These are phyloP conservation scores for Diaporthe batatas DNA, from an alignment of 2,329 filamentous ascomycete species.

Conservation along the genomic window DNA sequence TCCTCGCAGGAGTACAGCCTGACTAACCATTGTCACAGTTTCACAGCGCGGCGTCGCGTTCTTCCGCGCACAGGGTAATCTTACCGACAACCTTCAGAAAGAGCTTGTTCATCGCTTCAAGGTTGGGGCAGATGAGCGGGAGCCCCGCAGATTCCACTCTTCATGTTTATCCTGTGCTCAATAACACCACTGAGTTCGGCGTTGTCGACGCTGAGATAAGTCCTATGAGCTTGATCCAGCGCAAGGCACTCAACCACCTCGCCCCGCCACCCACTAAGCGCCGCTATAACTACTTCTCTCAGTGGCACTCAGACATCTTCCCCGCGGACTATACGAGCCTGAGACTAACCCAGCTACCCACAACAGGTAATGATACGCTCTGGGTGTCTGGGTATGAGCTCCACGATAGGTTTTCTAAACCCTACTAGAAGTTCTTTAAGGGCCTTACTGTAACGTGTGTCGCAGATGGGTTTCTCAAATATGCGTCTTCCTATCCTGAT, in stretches of 20 bases:
- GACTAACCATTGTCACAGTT: constrained; percentile 49
- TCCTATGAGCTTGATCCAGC: constrained; percentile 58
- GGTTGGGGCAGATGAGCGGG: constrained; percentile 62
- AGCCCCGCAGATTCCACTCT: constrained; percentile 61
- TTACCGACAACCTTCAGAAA: constrained; percentile 61
- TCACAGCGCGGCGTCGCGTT: constrained; percentile 65
- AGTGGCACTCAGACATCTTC: constrained; percentile 67
- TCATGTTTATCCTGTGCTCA: constrained; percentile 62
- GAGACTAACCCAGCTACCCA: constrained; percentile 67
- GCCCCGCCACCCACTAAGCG: constrained; percentile 45
- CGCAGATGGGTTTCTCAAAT: constrained; percentile 53
- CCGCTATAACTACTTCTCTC: constrained; percentile 57
- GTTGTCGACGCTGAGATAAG: constrained; percentile 57
- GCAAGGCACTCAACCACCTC: constrained; percentile 48
- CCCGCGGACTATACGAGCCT: constrained; percentile 73
- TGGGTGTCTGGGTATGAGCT: constrained; percentile 74
- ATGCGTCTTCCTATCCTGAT: constrained; percentile 48
- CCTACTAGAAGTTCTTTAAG: constrained; percentile 66
- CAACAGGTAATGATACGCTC: constrained; percentile 70
- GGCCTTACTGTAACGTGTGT: constrained; percentile 62
- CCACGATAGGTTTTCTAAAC: constrained; percentile 66
- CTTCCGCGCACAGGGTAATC: constrained; percentile 60
- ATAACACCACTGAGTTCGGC: constrained; percentile 56
- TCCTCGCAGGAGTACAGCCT: background rate
- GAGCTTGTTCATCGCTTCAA: constrained; percentile 60